phyloP scores from a whole-genome alignment of 2,329 filamentous ascomycete genomes.

The Biscogniauxia marginata region DNA sequence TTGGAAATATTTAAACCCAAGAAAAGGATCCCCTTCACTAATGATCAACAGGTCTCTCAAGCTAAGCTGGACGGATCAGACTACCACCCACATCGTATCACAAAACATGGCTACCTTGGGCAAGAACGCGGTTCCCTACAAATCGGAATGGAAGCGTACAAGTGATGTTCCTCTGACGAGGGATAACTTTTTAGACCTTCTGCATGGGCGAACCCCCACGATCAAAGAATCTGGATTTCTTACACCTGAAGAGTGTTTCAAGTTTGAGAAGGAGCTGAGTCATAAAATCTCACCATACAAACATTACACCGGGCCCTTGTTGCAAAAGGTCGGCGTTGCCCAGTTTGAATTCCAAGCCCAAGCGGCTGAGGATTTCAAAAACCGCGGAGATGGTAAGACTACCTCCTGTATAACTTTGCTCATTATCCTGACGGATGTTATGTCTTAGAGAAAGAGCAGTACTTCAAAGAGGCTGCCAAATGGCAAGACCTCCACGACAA shows the following conservation, averaged over 20 bases:
- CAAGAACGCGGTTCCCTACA: not conserved
- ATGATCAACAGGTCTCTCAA: too few species aligned
- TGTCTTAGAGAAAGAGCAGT: not conserved
- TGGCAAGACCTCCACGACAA: not conserved
- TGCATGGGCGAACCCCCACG: not conserved
- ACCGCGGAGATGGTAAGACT: not conserved
- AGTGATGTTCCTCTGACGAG: not conserved
- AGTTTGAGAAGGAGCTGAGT: not conserved
- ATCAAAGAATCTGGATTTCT: not conserved
- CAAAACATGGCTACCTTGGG: too few species aligned
- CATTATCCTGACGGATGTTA: not conserved
- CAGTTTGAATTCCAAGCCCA: conserved; percentile 1
- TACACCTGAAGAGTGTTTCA: not conserved
- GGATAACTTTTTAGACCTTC: not conserved
- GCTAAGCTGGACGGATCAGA: too few species aligned
- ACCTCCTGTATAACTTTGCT: not conserved
- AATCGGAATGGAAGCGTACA: not conserved
- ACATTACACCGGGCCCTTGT: not conserved
- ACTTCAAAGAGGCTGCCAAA: not conserved
- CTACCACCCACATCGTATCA: too few species aligned
- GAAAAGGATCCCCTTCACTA: too few species aligned
- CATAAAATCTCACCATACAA: not conserved
- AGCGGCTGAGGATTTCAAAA: not conserved
- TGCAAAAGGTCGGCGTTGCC: not conserved
- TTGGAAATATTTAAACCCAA: too few species aligned